Evolutionary conservation across 2,329 filamentous ascomycete genomes (phyloP).

Genomic region (Berkeleyomyces basicola): DNA sequence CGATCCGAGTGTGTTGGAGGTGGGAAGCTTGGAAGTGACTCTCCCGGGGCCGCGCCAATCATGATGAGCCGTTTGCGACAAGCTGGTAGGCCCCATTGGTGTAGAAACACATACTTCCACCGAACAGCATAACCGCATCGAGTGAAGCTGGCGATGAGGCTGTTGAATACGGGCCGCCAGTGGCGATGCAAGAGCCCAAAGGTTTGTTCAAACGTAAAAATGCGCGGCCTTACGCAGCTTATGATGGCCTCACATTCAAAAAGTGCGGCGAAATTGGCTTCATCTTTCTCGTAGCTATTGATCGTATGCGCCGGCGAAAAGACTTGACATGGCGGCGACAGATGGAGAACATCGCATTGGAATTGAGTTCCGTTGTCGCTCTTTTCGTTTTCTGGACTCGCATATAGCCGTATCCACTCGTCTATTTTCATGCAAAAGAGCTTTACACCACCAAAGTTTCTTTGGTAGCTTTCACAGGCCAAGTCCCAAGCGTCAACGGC

Average conservation of each 20-base stretch:
- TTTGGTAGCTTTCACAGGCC: constrained; percentile 40
- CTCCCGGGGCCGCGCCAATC: constrained; percentile 49
- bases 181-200: constrained; percentile 43
- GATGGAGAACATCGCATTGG: constrained; percentile 45
- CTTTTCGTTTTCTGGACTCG: constrained; percentile 10
- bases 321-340: constrained; percentile 63
- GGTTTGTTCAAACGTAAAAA: constrained; percentile 68
- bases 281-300: constrained; percentile 48
- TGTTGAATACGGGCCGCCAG: constrained; percentile 39
- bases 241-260: constrained; percentile 40
- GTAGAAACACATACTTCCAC: constrained; percentile 44
- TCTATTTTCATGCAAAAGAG: constrained; percentile 33
- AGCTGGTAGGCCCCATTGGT: constrained; percentile 35
- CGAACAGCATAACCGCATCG: constrained; percentile 49
- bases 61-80: constrained; percentile 36
- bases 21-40: constrained; percentile 51
- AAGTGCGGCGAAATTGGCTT: constrained; percentile 46
- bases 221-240: constrained; percentile 40
- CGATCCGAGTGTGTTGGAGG: constrained; percentile 37
- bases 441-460: constrained; percentile 38
- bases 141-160: constrained; percentile 47
- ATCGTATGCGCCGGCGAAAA: constrained; percentile 58
- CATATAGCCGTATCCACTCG: constrained; percentile 28
- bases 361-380: constrained; percentile 22
- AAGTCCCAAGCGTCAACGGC: constrained; percentile 45